These are phyloP conservation scores for Penicillium occitanis DNA, from an alignment of 2,329 filamentous ascomycete genomes.

Conservation along the genomic window DNA sequence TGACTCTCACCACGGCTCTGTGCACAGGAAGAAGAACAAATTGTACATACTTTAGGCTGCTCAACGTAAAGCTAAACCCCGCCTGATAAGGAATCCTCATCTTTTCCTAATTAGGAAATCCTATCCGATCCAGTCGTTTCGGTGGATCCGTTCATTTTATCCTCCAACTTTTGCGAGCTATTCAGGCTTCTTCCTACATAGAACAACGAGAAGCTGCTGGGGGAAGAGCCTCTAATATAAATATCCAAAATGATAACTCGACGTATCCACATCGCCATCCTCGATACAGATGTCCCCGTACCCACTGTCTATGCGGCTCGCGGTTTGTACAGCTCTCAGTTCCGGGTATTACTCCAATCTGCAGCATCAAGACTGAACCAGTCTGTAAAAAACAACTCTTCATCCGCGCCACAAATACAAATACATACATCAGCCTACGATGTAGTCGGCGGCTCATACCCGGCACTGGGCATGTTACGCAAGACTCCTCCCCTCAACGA, in stretches of 20 bases:
- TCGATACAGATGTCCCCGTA: slow-evolving; percentile 40
- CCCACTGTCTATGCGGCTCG: slow-evolving; percentile 33
- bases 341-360: slow-evolving; percentile 33
- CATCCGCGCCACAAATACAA: slow-evolving; percentile 20
- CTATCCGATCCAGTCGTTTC: slow-evolving; percentile 13
- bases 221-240: not conserved
- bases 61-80: not conserved
- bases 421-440: slow-evolving; percentile 38
- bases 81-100: slow-evolving; percentile 15
- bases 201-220: not conserved
- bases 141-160: not conserved
- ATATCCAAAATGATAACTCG: not conserved
- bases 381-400: not conserved
- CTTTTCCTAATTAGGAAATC: slow-evolving; percentile 19
- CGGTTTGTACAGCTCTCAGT: slow-evolving; percentile 40
- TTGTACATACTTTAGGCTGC: not conserved
- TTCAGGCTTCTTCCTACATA: not conserved
- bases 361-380: slow-evolving; percentile 33
- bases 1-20: not conserved
- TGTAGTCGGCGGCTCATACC: slow-evolving; percentile 33
- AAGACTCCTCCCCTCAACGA: not conserved
- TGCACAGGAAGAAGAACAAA: not conserved
- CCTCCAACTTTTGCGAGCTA: not conserved
- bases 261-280: slow-evolving; percentile 36
- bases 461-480: slow-evolving; percentile 28